Percentiles rank a stretch among this genome's conserved stretches.
Conservation (phyloP, 1,284 basidiomycete species). For the Heterobasidion irregulare region DNA sequence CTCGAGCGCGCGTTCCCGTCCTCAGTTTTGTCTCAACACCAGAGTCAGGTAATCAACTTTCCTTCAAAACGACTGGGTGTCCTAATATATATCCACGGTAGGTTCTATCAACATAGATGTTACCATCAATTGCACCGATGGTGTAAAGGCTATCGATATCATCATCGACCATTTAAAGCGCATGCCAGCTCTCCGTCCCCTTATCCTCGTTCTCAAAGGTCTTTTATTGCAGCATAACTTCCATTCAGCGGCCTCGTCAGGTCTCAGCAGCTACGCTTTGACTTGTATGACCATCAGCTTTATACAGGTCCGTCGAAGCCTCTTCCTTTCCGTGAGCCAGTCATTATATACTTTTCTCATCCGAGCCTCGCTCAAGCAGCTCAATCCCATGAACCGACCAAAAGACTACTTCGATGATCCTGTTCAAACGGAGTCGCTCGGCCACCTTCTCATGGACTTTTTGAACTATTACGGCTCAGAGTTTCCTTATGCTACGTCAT, state of each 20-base stretch:
- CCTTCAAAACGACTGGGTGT: neutral
- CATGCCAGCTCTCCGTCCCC: constrained; percentile 56
- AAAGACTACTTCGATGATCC: constrained; percentile 27
- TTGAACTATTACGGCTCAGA: constrained; percentile 35
- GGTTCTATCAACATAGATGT: constrained; percentile 63
- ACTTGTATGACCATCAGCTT: constrained; percentile 70
- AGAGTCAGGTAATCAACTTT: constrained; percentile 22
- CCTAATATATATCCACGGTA: constrained; percentile 14
- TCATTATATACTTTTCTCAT: neutral
- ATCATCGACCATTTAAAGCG: constrained; percentile 49
- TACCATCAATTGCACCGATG: constrained; percentile 59
- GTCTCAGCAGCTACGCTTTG: constrained; percentile 69
- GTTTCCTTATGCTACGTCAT: constrained; percentile 32
- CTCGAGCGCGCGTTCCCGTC: constrained; percentile 49
- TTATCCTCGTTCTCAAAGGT: constrained; percentile 65
- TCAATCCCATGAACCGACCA: constrained; percentile 30
- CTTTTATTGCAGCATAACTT: constrained; percentile 59
- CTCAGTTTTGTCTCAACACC: constrained; percentile 45
- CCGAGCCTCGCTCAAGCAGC: constrained; percentile 14
- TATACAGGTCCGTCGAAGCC: constrained; percentile 45
- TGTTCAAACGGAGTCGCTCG: constrained; percentile 30
- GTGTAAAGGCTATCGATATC: constrained; percentile 49
- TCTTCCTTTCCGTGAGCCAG: neutral
- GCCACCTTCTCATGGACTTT: constrained; percentile 35
- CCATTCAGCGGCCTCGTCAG: constrained; percentile 67